Conservation (phyloP, 192 early-diverging fungal genomes). For the Coemansia sp. region DNA sequence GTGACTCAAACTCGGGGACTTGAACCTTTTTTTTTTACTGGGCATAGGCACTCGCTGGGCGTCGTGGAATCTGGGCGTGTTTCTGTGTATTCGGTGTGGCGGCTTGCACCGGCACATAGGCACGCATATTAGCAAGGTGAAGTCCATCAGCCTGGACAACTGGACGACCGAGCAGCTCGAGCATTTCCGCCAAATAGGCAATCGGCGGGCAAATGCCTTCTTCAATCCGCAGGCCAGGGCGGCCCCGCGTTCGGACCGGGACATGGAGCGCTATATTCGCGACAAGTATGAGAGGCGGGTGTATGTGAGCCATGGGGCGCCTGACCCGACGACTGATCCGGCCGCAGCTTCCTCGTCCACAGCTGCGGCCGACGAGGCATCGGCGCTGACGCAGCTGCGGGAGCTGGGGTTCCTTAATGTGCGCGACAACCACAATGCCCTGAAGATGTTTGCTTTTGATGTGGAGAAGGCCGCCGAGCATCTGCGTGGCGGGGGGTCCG, state of each 20-base stretch:
- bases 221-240: constrained; percentile 68
- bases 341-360: not conserved
- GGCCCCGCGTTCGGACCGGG: constrained; percentile 62
- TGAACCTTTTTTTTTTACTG: not conserved
- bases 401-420: constrained; percentile 86
- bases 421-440: constrained; percentile 57
- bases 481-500: constrained; percentile 49
- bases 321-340: constrained; percentile 24
- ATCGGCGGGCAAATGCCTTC: constrained; percentile 59
- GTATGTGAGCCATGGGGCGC: constrained; percentile 51
- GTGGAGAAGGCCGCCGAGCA: constrained; percentile 70
- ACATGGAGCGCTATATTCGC: constrained; percentile 83
- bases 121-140: constrained; percentile 88
- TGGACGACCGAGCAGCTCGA: constrained; percentile 87
- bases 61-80: constrained; percentile 86
- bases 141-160: constrained; percentile 80
- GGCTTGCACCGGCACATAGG: constrained; percentile 77
- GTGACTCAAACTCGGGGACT: not conserved
- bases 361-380: constrained; percentile 16
- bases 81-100: constrained; percentile 90
- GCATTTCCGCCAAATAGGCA: constrained; percentile 52
- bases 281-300: constrained; percentile 82
- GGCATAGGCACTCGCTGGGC: constrained; percentile 76
- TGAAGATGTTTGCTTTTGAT: constrained; percentile 64
- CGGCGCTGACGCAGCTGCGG: constrained; percentile 45